Evolutionary conservation across 2,329 filamentous ascomycete species (phyloP), one percentile per base, ranked within the genome.

Genomic region (Didymella pinodella): DNA sequence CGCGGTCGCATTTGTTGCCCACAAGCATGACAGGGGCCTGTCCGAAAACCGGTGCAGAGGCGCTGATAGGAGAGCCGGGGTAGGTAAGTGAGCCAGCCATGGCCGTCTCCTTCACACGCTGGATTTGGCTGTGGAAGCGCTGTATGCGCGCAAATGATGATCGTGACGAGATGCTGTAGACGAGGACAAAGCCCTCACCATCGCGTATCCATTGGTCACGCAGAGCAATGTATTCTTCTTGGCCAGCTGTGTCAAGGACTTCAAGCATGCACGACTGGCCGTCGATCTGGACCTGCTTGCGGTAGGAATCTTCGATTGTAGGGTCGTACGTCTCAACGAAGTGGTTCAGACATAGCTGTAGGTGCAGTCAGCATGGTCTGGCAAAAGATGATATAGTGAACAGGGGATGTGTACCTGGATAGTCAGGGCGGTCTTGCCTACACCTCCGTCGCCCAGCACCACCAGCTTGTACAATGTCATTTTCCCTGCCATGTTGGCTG

Each of bases 141-240:
- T 93, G 92, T 83, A 99, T 97, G 76, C 94, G 90, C 57, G 90
- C 89, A 77, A 98, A 98, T 20, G 94, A 98, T 32, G 93, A 93
- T 72, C 95, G 90, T 51, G 94, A 98, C 14, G 95, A 97, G 80
- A 99, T 98, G 82, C 93, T 97, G 84, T 99, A 98, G 65, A 99
- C 95, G 62, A 99, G 85, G 29, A 99, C 92, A 76, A 98, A 98
- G 20, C 95, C 95, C 78, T 99, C 95, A 67, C 95, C 94, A 75
- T 98, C 94, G 70, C 95, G 88, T 77, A 98, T 98, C 94, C 94
- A 98, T 82, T 98, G 95, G 78, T 98, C 95, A 74, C 95, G 87
- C 72, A 98, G 83, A 46, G 95, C 95, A 64, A 94, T 97, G 80
- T 98, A 99, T 81, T 99, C 95, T 81, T 99, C 95, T 79, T 99